These are phyloP conservation scores for Tetracentron sinense DNA, from an alignment of 164 flowering plant species.

Conservation along the genomic window DNA sequence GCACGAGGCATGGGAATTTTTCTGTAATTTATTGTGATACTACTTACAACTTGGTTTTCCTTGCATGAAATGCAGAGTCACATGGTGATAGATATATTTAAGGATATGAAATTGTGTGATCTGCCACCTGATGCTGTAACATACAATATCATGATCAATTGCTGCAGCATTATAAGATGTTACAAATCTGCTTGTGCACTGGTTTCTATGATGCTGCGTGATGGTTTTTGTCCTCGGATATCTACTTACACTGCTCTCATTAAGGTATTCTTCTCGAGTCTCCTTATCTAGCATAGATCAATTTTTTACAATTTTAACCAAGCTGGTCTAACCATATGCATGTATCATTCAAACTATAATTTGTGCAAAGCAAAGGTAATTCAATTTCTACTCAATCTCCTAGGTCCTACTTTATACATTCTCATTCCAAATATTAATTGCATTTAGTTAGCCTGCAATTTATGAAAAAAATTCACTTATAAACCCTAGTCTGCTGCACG, in stretches of 20 bases:
- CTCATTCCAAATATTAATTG: too few species aligned
- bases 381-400: too few species aligned
- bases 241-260: conserved; percentile 59
- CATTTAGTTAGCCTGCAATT: too few species aligned
- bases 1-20: neutral
- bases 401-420: too few species aligned
- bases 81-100: conserved; percentile 55
- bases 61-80: conserved; percentile 46
- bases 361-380: too few species aligned
- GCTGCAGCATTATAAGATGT: conserved; percentile 52
- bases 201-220: conserved; percentile 77
- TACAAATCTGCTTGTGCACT: conserved; percentile 63
- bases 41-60: conserved; percentile 7
- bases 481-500: too few species aligned
- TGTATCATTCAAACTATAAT: too few species aligned
- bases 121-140: conserved; percentile 51
- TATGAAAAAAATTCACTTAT: too few species aligned
- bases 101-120: conserved; percentile 47
- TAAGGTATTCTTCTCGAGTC: conserved; percentile 42
- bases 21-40: neutral
- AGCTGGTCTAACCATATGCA: neutral
- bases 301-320: neutral
- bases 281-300: neutral
- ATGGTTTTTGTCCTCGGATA: conserved; percentile 47
- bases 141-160: conserved; percentile 76